A percentile compares a stretch with the other conserved stretches of the same genome.
Conservation (phyloP, 306 rosid genomes). For the Urtica urens region DNA sequence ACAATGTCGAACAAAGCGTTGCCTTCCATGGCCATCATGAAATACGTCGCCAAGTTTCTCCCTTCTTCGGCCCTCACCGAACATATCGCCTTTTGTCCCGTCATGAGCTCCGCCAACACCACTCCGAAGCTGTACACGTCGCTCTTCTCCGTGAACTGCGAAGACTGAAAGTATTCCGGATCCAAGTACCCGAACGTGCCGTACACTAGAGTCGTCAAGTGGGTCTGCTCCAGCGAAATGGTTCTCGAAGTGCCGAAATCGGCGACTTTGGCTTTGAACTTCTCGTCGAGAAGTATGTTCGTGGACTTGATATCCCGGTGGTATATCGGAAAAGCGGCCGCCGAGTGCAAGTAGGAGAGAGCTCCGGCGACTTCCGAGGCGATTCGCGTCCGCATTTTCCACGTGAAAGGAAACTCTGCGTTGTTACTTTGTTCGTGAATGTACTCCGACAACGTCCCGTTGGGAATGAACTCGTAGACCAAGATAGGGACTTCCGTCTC, state of each 20-base stretch:
- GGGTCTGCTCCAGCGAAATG: constrained; percentile 17
- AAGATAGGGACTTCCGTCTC: constrained; percentile 2
- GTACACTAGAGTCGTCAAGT: constrained; percentile 13
- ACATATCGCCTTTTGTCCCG: constrained; percentile 4
- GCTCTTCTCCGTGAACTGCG: constrained; percentile 9
- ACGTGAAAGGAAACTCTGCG: constrained; percentile 8
- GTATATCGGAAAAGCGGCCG: constrained; percentile 10
- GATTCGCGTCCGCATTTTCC: constrained; percentile 8
- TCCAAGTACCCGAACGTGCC: constrained; percentile 23
- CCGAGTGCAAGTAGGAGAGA: constrained; percentile 11
- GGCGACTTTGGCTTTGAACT: constrained; percentile 17
- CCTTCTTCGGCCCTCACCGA: not conserved
- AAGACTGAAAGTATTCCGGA: constrained; percentile 15
- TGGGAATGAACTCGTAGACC: constrained; percentile 7
- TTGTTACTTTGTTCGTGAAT: constrained; percentile 2
- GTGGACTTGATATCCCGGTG: constrained; percentile 20
- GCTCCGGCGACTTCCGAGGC: constrained; percentile 10
- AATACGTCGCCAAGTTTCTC: constrained; percentile 5
- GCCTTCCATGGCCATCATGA: not conserved
- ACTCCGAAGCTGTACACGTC: constrained; percentile 15
- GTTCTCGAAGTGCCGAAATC: constrained; percentile 25
- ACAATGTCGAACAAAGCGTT: not conserved
- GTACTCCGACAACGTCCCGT: constrained; percentile 14
- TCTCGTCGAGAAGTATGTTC: constrained; percentile 15
- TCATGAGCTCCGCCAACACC: constrained; percentile 13